Conservation (phyloP, 768 basidiomycete genomes). For the Leccinum subtestaceum region DNA sequence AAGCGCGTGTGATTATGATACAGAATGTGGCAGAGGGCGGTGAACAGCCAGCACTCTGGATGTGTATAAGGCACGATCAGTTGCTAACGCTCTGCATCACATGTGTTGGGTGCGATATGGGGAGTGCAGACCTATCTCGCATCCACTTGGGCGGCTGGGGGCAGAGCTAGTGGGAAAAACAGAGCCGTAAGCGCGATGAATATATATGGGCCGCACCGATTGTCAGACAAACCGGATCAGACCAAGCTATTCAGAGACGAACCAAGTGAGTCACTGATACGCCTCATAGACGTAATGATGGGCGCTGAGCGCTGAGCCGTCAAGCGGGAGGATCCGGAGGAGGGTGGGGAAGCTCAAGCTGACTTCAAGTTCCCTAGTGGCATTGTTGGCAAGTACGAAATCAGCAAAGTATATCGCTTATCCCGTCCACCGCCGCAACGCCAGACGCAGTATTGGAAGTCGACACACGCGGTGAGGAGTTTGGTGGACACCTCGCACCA, state of each 20-base stretch:
- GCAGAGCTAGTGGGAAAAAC: not conserved
- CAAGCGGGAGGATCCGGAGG: not conserved
- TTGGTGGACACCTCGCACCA: not conserved
- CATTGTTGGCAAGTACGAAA: not conserved
- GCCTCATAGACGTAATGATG: not conserved
- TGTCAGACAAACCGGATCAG: not conserved
- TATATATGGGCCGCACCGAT: not conserved
- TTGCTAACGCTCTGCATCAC: not conserved
- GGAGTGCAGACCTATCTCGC: too few relatives aligned
- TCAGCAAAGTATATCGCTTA: too few relatives aligned
- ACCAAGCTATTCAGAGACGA: not conserved
- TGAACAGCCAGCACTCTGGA: too few relatives aligned
- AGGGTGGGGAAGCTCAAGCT: not conserved
- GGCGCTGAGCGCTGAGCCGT: not conserved
- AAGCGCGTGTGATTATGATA: not conserved
- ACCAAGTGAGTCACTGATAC: not conserved
- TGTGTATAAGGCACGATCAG: not conserved
- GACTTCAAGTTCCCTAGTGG: not conserved
- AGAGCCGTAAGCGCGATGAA: not conserved
- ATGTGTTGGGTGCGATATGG: not conserved
- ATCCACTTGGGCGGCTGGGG: not conserved
- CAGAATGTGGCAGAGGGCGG: not conserved
- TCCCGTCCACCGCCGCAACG: too few relatives aligned
- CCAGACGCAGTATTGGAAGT: not conserved
- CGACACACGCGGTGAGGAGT: not conserved